Base-by-base conservation (phyloP, 2,329 filamentous ascomycete species). In the Sclerotinia trifoliorum region DNA sequence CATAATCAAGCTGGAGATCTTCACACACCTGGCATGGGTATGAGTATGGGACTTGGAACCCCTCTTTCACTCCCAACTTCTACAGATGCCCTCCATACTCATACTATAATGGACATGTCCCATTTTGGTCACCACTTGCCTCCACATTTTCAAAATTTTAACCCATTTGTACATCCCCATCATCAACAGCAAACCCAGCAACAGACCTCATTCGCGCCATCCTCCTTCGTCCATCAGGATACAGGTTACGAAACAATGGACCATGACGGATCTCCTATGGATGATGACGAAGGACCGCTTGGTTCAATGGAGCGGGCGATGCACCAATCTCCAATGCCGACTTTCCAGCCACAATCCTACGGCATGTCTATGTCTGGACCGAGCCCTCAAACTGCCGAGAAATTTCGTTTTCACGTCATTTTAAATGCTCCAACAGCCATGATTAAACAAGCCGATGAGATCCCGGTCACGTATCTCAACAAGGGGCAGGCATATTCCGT, bases 391-490 rank as follows among this genome's bases (percentile, higher is more conserved):
- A 83, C 83, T 0, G 85, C 84, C 13, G 89, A 91, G 75, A 90
- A 89, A 76, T 97, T 97, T 77, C 92, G 95, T 52, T 98, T 92
- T 77, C 91, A 95, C 77, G 90, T 92, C 63, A 95, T 92, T 0
- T 81, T 99, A 57, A 96, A 96, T 78, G 94, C 95, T 1, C 93
- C 94, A 3, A 99, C 95, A 0, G 95, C 95, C 10, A 99, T 98
- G 95, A 90, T 96, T 76, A 96, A 91, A 78, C 89, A 93, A 70
- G 80, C 88, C 1, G 91, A 96, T 70, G 94, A 98, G 78, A 96
- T 98, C 32, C 95, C 95, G 0, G 88, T 98, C n/a, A 97, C 94
- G 0, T 99, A 99, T 77, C 85, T 99, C 24, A 99, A 99, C 81
- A 98, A 98, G 80, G 94, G 94, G 32, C 94, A 98, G 78, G 92